phyloP scores from a whole-genome alignment of 805 yeast species.

The Middelhovenomyces tepae region DNA sequence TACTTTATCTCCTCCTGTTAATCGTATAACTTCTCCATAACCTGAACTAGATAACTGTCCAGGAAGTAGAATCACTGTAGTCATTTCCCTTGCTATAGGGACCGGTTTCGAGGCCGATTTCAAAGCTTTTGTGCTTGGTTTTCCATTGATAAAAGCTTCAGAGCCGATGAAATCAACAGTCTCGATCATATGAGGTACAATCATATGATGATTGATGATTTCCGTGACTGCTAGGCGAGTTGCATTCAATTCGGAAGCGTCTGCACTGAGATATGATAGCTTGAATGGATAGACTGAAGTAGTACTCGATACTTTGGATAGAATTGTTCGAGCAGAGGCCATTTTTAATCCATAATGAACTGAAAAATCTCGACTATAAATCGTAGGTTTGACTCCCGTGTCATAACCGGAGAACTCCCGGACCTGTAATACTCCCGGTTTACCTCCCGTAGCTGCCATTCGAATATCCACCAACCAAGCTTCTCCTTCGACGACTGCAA shows the following conservation, averaged over 20 bases:
- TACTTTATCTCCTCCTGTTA: slow-evolving; percentile 69
- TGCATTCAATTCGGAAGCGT: slow-evolving; percentile 48
- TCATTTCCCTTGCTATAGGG: slow-evolving; percentile 64
- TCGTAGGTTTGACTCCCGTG: slow-evolving; percentile 33
- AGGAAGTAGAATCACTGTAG: slow-evolving; percentile 59
- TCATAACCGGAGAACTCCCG: slow-evolving; percentile 24
- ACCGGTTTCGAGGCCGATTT: slow-evolving; percentile 42
- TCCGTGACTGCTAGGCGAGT: slow-evolving; percentile 73
- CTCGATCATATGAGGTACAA: slow-evolving; percentile 64
- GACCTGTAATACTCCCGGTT: slow-evolving; percentile 21
- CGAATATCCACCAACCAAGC: slow-evolving; percentile 77
- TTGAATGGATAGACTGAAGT: slow-evolving; percentile 90
- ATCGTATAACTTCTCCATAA: slow-evolving; percentile 52
- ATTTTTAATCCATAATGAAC: slow-evolving; percentile 68
- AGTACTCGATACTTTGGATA: slow-evolving; percentile 60
- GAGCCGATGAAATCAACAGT: slow-evolving; percentile 68
- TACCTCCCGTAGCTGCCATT: slow-evolving; percentile 57
- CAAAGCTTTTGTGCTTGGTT: slow-evolving; percentile 41
- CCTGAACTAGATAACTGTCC: slow-evolving; percentile 30
- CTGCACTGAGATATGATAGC: slow-evolving; percentile 55
- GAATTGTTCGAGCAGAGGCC: slow-evolving; percentile 60
- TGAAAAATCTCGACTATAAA: slow-evolving; percentile 82
- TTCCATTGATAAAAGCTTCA: slow-evolving; percentile 50
- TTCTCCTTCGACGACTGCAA: slow-evolving; percentile 69
- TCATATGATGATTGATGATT: slow-evolving; percentile 68